These are phyloP conservation scores for Pythium diclinum DNA, from an alignment of 352 stramenopile species.

Conservation along the genomic window DNA sequence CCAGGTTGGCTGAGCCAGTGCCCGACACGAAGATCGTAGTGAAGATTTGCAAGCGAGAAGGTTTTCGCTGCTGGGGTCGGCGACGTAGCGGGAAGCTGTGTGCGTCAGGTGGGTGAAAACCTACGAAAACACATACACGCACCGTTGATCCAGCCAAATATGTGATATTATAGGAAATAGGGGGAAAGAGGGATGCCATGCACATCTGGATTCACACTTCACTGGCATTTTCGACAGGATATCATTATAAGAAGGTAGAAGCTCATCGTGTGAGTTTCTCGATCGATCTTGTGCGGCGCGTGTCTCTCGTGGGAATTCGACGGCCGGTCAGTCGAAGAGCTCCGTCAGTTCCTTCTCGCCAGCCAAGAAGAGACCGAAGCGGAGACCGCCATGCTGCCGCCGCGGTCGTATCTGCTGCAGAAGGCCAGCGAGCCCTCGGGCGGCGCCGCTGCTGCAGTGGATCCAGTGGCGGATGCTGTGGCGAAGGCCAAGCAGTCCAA, in stretches of 20 bases:
- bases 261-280: background rate
- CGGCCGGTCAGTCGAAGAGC: background rate
- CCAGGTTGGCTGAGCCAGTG: too few relatives aligned
- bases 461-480: background rate
- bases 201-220: too few relatives aligned
- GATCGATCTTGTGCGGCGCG: constrained; percentile 22
- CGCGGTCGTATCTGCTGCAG: constrained; percentile 68
- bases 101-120: too few relatives aligned
- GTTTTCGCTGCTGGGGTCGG: too few relatives aligned
- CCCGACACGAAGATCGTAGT: too few relatives aligned
- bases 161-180: too few relatives aligned
- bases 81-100: too few relatives aligned
- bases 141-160: too few relatives aligned
- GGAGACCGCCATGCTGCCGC: constrained; percentile 43
- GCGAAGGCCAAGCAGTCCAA: constrained; percentile 31
- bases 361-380: background rate
- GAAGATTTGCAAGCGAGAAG: too few relatives aligned
- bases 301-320: constrained; percentile 16
- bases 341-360: background rate
- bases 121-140: too few relatives aligned
- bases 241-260: background rate
- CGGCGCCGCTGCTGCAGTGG: constrained; percentile 17
- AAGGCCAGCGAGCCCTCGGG: constrained; percentile 43
- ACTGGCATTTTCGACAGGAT: too few relatives aligned
- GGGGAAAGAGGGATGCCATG: too few relatives aligned